phyloP scores from a whole-genome alignment of 805 yeast species.

The Starmerella cellae region DNA sequence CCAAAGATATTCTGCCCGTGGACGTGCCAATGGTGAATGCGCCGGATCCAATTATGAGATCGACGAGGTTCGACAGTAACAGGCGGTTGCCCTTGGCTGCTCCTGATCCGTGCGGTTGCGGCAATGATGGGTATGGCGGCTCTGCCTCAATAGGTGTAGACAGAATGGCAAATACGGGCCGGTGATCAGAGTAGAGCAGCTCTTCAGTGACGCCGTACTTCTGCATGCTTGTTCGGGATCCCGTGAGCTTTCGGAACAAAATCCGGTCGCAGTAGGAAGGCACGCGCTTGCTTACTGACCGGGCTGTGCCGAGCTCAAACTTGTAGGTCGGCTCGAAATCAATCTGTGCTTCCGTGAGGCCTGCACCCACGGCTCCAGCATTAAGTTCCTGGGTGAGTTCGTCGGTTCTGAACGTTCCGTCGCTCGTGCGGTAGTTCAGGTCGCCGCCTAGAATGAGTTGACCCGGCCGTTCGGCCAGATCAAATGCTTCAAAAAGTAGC shows the following conservation, averaged over 20 bases:
- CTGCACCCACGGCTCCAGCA: conserved; percentile 39
- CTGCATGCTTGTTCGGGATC: not conserved
- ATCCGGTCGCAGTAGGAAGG: conserved; percentile 93
- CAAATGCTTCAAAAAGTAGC: conserved; percentile 39
- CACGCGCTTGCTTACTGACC: conserved; percentile 45
- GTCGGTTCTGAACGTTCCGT: conserved; percentile 31
- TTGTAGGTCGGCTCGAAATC: conserved; percentile 73
- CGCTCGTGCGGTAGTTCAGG: conserved; percentile 56
- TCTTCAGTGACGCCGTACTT: not conserved
- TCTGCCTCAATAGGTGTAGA: not conserved
- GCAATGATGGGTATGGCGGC: not conserved
- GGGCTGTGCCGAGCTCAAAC: conserved; percentile 36
- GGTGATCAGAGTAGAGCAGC: conserved; percentile 50
- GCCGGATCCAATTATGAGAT: not conserved
- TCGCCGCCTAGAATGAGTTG: conserved; percentile 77
- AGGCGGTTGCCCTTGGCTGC: not conserved
- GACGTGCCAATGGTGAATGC: not conserved
- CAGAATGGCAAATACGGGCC: conserved; percentile 42
- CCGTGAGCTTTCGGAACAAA: conserved; percentile 29
- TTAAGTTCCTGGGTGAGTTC: conserved; percentile 37
- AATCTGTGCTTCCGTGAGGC: conserved; percentile 55
- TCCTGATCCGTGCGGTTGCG: not conserved
- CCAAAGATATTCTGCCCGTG: not conserved
- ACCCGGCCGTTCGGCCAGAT: conserved; percentile 42
- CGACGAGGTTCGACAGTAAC: not conserved